Evolutionary conservation across 768 basidiomycete species (phyloP), one percentile per base, ranked within the genome.

Genomic region (Trametes sanguinea): DNA sequence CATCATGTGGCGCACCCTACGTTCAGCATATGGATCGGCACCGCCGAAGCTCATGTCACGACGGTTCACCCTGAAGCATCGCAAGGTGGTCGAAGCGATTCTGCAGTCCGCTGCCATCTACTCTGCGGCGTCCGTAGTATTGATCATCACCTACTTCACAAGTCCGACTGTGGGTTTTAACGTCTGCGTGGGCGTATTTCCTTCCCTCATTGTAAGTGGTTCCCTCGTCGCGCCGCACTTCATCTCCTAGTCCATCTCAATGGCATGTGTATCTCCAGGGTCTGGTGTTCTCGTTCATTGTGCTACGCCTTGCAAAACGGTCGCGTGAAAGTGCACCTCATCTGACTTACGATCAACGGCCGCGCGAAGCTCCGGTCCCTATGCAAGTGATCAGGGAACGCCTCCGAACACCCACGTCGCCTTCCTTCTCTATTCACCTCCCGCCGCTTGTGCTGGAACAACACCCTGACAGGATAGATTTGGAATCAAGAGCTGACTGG

Each of bases 61-160:
- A 43, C 42, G 42, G 8, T 43, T 43, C 42, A 14, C 42, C 8
- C 42, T 43, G 8, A 43, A 43, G 42, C 45, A 60, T 17, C 51
- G 51, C 43, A 51, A 46, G 27, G 52, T 61, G 29, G 22, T 54
- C 13, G 46, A 48, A 16, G 53, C 60, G 37, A 54, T 61, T 44
- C 45, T 61, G 9, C 52, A 61, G 53, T 61, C 60, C 10, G 60
- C 60, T 5, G 52, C 53, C 4, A 39, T 61, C 3, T 61, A 61
- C 53, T 54, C 60, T 27, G 40, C 39, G 6, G 53, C 60, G 29
- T 48, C 46, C 47, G 16, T 61, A 35, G 32, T 52, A 22, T 39
- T 54, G 27, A 13, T 54, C 60, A n/a, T 54, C 22, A 48, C 40
- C 16, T 27, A 29, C 45, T 40, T 61, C 29, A 11, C 33, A 0